Conservation (phyloP, 179 eudicot species). For the Sideroxylon spinosum region DNA sequence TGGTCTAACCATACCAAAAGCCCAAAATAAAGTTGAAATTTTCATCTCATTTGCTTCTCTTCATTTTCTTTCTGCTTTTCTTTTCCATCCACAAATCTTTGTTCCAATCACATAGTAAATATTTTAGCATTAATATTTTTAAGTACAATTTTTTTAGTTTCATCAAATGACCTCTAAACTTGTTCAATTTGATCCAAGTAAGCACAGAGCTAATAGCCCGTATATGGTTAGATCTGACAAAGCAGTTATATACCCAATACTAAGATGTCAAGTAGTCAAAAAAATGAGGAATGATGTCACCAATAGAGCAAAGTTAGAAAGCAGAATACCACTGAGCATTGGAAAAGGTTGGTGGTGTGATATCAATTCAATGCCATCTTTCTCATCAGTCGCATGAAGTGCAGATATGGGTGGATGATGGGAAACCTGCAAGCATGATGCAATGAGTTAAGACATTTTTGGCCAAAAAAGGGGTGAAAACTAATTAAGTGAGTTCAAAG, state of each 20-base stretch:
- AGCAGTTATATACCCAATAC: not conserved
- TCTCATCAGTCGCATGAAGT: slow-evolving; percentile 74
- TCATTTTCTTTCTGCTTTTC: no score
- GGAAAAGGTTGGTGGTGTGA: slow-evolving; percentile 61
- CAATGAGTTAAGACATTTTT: not conserved
- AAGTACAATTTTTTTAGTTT: not conserved
- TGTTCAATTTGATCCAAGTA: not conserved
- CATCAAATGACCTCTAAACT: not conserved
- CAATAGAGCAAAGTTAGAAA: slow-evolving; percentile 2
- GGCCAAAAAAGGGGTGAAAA: not conserved
- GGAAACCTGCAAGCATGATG: slow-evolving; percentile 52
- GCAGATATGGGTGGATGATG: slow-evolving; percentile 91
- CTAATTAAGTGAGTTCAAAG: not conserved
- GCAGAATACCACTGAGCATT: slow-evolving; percentile 51
- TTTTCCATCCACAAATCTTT: no score
- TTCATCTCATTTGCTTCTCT: no score
- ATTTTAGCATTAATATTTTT: not conserved
- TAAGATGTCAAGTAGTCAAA: not conserved
- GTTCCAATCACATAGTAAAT: no score
- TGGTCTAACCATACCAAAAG: no score
- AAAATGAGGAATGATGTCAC: not conserved
- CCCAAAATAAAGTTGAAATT: no score
- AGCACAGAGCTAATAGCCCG: not conserved
- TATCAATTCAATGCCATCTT: slow-evolving; percentile 44
- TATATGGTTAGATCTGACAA: not conserved